phyloP scores from a whole-genome alignment of 2,329 filamentous ascomycete species.

The Blastomyces gilchristii region DNA sequence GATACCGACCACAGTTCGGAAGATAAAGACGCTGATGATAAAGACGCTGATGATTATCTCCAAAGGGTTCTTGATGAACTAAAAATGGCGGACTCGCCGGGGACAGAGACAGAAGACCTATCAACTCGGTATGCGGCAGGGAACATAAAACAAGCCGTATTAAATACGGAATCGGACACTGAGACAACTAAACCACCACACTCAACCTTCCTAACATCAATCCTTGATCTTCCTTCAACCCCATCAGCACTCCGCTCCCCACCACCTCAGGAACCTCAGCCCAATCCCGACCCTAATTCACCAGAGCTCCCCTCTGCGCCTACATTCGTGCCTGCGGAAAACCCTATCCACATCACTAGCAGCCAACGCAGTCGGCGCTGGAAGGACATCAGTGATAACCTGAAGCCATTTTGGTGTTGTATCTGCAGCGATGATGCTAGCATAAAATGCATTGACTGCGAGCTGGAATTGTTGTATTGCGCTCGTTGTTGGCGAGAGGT shows the following conservation, averaged over 20 bases:
- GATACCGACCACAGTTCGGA: slow-evolving; percentile 4
- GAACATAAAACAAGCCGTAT: not conserved
- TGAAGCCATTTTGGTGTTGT: slow-evolving; percentile 63
- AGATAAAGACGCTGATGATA: slow-evolving; percentile 21
- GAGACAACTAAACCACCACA: not conserved
- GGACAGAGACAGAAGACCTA: not conserved
- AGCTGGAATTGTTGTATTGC: slow-evolving; percentile 59
- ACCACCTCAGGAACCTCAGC: slow-evolving; percentile 9
- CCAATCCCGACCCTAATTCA: slow-evolving; percentile 11
- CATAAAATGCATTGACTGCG: slow-evolving; percentile 62
- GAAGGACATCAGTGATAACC: slow-evolving; percentile 46
- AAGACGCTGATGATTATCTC: slow-evolving; percentile 23
- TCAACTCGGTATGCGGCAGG: not conserved
- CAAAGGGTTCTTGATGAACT: slow-evolving; percentile 23
- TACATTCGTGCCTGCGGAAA: slow-evolving; percentile 11
- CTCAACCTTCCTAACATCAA: not conserved
- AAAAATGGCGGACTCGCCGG: slow-evolving; percentile 4
- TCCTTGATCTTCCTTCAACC: slow-evolving; percentile 7
- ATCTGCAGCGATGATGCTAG: slow-evolving; percentile 73
- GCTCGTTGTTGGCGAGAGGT: slow-evolving; percentile 70
- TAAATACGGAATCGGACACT: not conserved
- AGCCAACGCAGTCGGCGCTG: slow-evolving; percentile 15
- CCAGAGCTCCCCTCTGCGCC: slow-evolving; percentile 22
- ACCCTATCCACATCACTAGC: slow-evolving; percentile 3
- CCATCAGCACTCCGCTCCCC: slow-evolving; percentile 12